These are phyloP conservation scores for Ophiosphaerella narmari DNA, from an alignment of 2,329 filamentous ascomycete genomes.

Conservation along the genomic window DNA sequence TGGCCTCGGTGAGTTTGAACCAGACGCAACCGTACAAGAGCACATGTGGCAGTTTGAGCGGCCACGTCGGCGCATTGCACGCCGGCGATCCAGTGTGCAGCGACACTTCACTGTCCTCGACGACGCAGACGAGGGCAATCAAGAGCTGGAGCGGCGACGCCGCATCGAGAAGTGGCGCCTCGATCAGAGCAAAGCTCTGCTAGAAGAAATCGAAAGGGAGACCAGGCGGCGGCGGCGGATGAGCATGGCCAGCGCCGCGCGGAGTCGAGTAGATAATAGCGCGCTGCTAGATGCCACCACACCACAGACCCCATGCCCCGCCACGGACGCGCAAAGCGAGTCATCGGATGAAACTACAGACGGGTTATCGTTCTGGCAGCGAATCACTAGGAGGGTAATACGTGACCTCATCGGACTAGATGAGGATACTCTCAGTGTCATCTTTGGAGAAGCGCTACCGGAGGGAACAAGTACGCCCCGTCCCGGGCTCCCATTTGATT, in stretches of 20 bases:
- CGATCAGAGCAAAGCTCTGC: slow-evolving; percentile 82
- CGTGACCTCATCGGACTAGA: slow-evolving; percentile 90
- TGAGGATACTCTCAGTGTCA: slow-evolving; percentile 78
- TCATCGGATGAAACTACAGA: slow-evolving; percentile 51
- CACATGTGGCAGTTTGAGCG: slow-evolving; percentile 88
- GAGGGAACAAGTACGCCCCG: slow-evolving; percentile 38
- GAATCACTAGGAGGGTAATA: slow-evolving; percentile 84
- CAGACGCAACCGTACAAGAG: slow-evolving; percentile 71
- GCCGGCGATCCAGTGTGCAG: slow-evolving; percentile 62
- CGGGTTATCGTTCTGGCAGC: slow-evolving; percentile 74
- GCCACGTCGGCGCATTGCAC: slow-evolving; percentile 59
- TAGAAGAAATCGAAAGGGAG: slow-evolving; percentile 89
- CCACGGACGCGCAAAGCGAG: slow-evolving; percentile 37
- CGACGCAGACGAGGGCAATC: slow-evolving; percentile 58
- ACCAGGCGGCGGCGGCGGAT: slow-evolving; percentile 70
- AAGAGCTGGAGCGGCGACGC: slow-evolving; percentile 72
- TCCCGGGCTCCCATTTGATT: slow-evolving; percentile 23
- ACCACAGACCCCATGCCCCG: slow-evolving; percentile 19
- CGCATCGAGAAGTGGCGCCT: slow-evolving; percentile 91
- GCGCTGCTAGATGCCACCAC: slow-evolving; percentile 14
- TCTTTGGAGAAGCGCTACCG: slow-evolving; percentile 81
- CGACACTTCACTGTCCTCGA: slow-evolving; percentile 60
- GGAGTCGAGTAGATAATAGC: slow-evolving; percentile 32
- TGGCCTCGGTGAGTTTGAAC: slow-evolving; percentile 84
- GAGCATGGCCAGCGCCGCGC: slow-evolving; percentile 59